These are phyloP conservation scores for Dactylonectria estremocensis DNA, from an alignment of 2,329 filamentous ascomycete species.

Conservation along the genomic window DNA sequence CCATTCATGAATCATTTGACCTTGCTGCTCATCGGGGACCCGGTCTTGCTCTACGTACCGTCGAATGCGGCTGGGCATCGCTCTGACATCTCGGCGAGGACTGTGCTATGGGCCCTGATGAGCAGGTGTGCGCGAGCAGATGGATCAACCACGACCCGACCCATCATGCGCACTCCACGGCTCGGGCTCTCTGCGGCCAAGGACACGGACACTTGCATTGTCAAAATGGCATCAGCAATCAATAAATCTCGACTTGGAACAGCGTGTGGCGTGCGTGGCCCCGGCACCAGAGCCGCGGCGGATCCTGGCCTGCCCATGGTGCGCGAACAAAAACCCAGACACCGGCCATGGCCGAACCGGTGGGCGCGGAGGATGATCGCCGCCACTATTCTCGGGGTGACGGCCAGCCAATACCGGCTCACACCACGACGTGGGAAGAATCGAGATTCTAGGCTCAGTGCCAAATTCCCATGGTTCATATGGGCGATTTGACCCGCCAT, in stretches of 20 bases:
- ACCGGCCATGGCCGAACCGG: constrained; percentile 27
- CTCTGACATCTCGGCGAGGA: constrained; percentile 8
- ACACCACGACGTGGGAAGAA: constrained; percentile 30
- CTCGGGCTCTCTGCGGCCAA: constrained; percentile 8
- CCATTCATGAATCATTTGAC: not conserved
- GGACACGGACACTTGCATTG: not conserved
- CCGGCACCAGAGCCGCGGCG: not conserved
- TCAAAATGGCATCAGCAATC: not conserved
- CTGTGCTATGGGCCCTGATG: constrained; percentile 5
- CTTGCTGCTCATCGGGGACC: constrained; percentile 9
- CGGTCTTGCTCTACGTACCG: not conserved
- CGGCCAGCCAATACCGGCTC: constrained; percentile 28
- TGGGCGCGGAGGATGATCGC: constrained; percentile 31
- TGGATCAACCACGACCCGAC: constrained; percentile 14
- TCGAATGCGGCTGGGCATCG: not conserved
- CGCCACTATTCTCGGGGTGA: constrained; percentile 33
- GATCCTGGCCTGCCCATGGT: not conserved
- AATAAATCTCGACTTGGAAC: not conserved
- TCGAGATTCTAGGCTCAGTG: constrained; percentile 42
- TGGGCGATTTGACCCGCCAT: constrained; percentile 35
- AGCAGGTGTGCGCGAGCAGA: constrained; percentile 13
- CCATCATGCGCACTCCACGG: constrained; percentile 6
- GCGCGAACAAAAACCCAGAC: constrained; percentile 8
- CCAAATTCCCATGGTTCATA: constrained; percentile 44
- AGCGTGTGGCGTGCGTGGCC: not conserved